These are phyloP conservation scores for Terfezia boudieri DNA, from an alignment of 495 filamentous ascomycete species.

Conservation along the genomic window DNA sequence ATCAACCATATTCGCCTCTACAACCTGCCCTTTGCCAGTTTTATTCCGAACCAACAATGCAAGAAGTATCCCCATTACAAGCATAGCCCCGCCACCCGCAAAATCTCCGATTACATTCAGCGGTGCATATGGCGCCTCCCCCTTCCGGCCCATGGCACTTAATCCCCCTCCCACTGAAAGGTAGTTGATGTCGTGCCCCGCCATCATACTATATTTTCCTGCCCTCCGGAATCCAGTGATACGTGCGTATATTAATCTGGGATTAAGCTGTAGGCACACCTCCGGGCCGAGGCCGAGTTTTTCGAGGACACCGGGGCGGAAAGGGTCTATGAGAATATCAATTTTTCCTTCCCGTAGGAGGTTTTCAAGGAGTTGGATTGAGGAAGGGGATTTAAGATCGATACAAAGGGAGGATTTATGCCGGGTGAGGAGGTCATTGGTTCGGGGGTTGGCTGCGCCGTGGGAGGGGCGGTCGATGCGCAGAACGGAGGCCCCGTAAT, in stretches of 20 bases:
- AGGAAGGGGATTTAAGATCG: constrained; percentile 45
- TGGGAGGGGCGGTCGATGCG: constrained; percentile 50
- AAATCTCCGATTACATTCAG: constrained; percentile 77
- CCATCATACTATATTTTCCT: constrained; percentile 67
- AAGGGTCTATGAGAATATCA: constrained; percentile 81
- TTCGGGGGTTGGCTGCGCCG: constrained; percentile 20
- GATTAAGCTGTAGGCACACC: constrained; percentile 39
- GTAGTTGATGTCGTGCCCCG: constrained; percentile 97
- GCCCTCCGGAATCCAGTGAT: constrained; percentile 78
- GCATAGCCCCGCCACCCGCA: constrained; percentile 64
- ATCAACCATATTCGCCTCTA: constrained; percentile 94
- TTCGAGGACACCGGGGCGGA: constrained; percentile 74
- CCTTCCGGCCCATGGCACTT: constrained; percentile 44
- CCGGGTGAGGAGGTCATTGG: constrained; percentile 48
- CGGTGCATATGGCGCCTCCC: constrained; percentile 51
- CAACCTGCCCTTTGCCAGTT: constrained; percentile 57
- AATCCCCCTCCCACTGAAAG: constrained; percentile 70
- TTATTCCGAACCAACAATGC: constrained; percentile 33
- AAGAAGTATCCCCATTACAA: constrained; percentile 46
- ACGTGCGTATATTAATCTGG: constrained; percentile 57
- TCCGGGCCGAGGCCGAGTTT: constrained; percentile 53
- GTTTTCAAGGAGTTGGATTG: constrained; percentile 38
- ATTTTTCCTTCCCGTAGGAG: constrained; percentile 30
- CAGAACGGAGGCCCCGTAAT: constrained; percentile 70
- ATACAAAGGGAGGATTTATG: constrained; percentile 58